Percentiles rank a stretch among this genome's conserved stretches.
phyloP scores from a whole-genome alignment of 1,284 basidiomycete genomes.

The Apiotrichum sp. region DNA sequence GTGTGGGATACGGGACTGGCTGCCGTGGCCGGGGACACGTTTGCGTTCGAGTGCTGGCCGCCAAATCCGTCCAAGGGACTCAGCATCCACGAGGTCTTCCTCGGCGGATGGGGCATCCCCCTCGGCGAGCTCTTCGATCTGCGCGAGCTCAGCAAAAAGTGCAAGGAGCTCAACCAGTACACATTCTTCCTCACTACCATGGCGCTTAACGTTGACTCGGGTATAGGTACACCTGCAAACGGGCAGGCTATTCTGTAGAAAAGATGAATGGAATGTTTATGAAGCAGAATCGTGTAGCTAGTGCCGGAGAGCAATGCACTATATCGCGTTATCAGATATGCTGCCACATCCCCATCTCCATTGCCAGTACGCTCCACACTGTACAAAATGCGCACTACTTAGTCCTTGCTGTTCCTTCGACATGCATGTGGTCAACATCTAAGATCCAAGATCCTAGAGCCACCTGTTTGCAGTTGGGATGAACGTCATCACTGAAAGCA shows the following conservation, averaged over 20 bases:
- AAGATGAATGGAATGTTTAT: neutral
- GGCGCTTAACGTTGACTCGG: conserved; percentile 46
- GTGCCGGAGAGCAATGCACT: no score
- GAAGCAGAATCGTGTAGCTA: no score
- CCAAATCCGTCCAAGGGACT: neutral
- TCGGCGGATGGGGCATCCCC: conserved; percentile 36
- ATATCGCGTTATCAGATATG: no score
- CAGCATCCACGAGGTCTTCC: conserved; percentile 31
- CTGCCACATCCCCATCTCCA: no score
- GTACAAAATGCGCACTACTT: no score
- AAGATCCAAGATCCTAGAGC: no score
- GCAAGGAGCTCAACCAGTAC: conserved; percentile 36
- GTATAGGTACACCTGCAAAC: conserved; percentile 48
- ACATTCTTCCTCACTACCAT: conserved; percentile 47
- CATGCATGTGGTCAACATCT: no score
- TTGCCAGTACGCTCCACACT: no score
- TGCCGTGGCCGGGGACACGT: conserved; percentile 46
- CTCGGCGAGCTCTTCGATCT: conserved; percentile 50
- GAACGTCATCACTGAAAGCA: no score
- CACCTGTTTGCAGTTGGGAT: no score
- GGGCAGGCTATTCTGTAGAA: conserved; percentile 41
- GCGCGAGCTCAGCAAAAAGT: conserved; percentile 40
- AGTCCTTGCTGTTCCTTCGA: no score
- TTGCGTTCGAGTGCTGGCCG: conserved; percentile 33
- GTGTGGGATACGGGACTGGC: conserved; percentile 49